phyloP scores from a whole-genome alignment of 2,329 filamentous ascomycete genomes.

The Neocucurbitaria cava region DNA sequence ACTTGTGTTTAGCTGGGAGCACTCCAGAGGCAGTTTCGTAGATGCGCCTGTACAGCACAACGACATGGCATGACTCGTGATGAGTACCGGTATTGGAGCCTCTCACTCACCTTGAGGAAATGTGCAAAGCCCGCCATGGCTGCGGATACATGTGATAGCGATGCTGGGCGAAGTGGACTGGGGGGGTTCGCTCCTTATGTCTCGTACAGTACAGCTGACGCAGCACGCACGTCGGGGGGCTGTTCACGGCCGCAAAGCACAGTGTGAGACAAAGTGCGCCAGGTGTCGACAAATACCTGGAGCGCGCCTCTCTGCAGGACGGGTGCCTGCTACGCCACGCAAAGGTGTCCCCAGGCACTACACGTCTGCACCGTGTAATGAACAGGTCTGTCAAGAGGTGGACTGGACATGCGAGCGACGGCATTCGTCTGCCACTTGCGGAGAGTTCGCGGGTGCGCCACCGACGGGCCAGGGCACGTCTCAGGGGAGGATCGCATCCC shows the following conservation, averaged over 20 bases:
- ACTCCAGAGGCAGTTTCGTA: not conserved
- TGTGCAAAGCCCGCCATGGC: constrained; percentile 44
- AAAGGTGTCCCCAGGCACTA: not conserved
- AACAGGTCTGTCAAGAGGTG: constrained; percentile 1
- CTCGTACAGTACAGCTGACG: no score
- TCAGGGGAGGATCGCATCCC: constrained; percentile 34
- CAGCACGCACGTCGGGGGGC: no score
- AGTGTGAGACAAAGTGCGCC: constrained; percentile 7
- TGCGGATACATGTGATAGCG: constrained; percentile 12
- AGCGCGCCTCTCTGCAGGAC: constrained; percentile 1
- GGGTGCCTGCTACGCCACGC: constrained; percentile 5
- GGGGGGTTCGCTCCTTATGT: constrained; percentile 7
- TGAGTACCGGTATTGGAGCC: not conserved
- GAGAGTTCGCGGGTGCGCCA: constrained; percentile 12
- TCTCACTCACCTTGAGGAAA: constrained; percentile 42
- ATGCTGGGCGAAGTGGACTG: constrained; percentile 5
- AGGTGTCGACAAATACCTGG: not conserved
- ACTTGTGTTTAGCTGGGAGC: not conserved
- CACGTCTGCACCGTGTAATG: no score
- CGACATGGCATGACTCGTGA: not conserved
- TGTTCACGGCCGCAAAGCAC: no score
- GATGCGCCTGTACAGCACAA: not conserved
- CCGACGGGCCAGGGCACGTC: constrained; percentile 27
- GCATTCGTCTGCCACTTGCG: no score
- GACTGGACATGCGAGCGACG: no score